phyloP scores from a whole-genome alignment of 2,329 filamentous ascomycete genomes.

The Aspergillus costaricaensis region DNA sequence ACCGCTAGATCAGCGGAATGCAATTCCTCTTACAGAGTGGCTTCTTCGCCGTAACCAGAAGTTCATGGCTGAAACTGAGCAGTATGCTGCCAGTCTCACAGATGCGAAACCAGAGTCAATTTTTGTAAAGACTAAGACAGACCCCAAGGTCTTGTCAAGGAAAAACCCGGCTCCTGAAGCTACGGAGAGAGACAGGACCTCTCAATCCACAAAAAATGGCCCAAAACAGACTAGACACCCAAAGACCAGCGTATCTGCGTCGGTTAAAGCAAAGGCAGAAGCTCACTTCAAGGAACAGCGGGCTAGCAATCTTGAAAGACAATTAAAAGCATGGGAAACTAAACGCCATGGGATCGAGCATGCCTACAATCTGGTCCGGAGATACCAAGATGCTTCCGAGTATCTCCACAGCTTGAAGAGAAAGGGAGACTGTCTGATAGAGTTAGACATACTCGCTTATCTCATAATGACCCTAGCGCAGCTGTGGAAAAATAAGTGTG shows the following conservation, averaged over 20 bases:
- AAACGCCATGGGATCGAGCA: constrained; percentile 3
- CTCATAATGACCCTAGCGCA: constrained; percentile 27
- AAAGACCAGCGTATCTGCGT: neutral
- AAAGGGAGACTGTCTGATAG: constrained; percentile 37
- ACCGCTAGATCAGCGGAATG: constrained; percentile 27
- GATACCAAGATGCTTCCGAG: constrained; percentile 7
- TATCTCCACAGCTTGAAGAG: constrained; percentile 5
- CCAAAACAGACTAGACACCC: neutral
- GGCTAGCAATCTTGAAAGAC: neutral
- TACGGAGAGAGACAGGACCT: neutral
- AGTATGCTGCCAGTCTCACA: constrained; percentile 70
- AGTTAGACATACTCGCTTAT: constrained; percentile 47
- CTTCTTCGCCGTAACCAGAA: constrained; percentile 56
- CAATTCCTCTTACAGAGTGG: constrained; percentile 16
- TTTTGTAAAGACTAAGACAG: neutral
- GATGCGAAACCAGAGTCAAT: constrained; percentile 30
- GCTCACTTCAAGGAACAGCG: neutral
- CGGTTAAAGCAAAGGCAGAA: neutral
- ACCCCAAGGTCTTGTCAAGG: neutral
- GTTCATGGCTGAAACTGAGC: constrained; percentile 67
- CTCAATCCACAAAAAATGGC: neutral
- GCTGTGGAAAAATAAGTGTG: constrained; percentile 20
- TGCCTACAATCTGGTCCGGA: neutral
- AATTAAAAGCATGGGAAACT: constrained; percentile 1
- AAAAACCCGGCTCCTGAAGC: neutral